These are phyloP conservation scores for Cymodocea nodosa DNA, from an alignment of 116 monocot species.

Conservation along the genomic window DNA sequence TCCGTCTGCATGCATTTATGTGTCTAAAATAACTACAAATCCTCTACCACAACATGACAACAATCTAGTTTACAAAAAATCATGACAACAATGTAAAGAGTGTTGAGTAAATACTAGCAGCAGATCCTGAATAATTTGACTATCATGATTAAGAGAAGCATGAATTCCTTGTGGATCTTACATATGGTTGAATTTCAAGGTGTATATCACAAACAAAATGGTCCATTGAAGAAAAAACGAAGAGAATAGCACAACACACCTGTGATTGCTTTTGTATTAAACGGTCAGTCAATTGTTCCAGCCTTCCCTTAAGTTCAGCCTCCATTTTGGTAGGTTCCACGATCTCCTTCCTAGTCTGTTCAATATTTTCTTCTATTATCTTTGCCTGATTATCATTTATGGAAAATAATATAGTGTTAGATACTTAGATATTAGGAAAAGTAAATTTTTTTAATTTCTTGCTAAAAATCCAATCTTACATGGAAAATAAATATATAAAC, in stretches of 20 bases:
- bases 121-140: too few species aligned
- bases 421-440: too few species aligned
- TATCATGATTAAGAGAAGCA: too few species aligned
- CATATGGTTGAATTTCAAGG: neutral
- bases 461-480: neutral
- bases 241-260: conserved; percentile 1
- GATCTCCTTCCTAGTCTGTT: conserved; percentile 36
- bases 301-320: conserved; percentile 60
- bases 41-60: too few species aligned
- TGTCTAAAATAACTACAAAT: too few species aligned
- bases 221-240: neutral
- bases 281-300: conserved; percentile 77
- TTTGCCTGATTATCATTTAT: conserved; percentile 24
- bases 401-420: neutral
- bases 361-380: conserved; percentile 59
- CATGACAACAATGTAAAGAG: too few species aligned
- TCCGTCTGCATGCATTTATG: too few species aligned
- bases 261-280: conserved; percentile 94
- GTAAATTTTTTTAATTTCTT: too few species aligned
- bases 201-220: neutral
- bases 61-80: too few species aligned
- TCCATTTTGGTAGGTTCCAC: conserved; percentile 63
- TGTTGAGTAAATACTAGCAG: too few species aligned
- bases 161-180: too few species aligned
- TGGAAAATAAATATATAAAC: neutral